A percentile compares a stretch with the other conserved stretches of the same genome.
These are phyloP conservation scores for Irpex rosettiformis DNA, from an alignment of 1,284 basidiomycete genomes.

Conservation along the genomic window DNA sequence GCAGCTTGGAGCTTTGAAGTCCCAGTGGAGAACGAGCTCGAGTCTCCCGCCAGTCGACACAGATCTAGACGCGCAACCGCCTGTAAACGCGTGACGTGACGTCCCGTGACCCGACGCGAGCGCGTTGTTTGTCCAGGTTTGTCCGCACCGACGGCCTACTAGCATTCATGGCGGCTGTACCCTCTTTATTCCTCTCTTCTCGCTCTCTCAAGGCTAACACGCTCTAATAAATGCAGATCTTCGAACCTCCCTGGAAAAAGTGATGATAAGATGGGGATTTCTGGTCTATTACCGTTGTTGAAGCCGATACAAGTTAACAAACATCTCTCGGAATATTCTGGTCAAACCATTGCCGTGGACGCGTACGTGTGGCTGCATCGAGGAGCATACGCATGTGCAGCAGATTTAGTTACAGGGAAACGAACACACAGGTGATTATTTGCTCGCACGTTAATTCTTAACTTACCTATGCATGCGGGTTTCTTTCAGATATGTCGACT, in stretches of 20 bases:
- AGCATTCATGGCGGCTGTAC: background rate
- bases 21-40: too few relatives aligned
- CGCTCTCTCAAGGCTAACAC: background rate
- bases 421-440: constrained; percentile 73
- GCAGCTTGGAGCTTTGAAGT: too few relatives aligned
- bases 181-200: background rate
- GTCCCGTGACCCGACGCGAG: constrained; percentile 6
- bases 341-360: constrained; percentile 81
- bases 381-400: constrained; percentile 89
- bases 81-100: constrained; percentile 4
- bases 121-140: constrained; percentile 11
- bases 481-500: constrained; percentile 82
- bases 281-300: constrained; percentile 89
- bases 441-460: background rate
- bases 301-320: constrained; percentile 84
- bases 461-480: constrained; percentile 2
- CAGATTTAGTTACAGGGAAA: constrained; percentile 85
- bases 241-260: background rate
- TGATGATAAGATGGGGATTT: constrained; percentile 74
- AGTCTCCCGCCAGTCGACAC: too few relatives aligned
- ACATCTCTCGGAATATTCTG: constrained; percentile 79
- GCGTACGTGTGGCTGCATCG: constrained; percentile 98
- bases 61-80: background rate
- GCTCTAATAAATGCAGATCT: background rate
- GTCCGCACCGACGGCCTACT: background rate